phyloP scores from a whole-genome alignment of 176 grass and related monocot genomes.

The Echinochloa phyllopogon region DNA sequence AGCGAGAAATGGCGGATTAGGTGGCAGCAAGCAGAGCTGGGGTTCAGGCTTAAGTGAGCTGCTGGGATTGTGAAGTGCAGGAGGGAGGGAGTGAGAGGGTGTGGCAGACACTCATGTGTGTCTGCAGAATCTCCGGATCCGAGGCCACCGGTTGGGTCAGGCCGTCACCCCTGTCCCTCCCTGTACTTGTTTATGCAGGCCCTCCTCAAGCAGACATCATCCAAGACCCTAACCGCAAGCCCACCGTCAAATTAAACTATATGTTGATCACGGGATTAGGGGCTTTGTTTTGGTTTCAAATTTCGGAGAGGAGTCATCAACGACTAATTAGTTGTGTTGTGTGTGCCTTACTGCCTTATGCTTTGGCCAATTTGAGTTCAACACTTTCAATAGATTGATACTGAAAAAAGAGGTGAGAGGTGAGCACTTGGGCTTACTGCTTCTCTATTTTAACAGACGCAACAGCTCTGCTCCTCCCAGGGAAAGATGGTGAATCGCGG shows the following conservation, averaged over 20 bases:
- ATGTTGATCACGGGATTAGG: neutral
- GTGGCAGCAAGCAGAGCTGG: constrained; percentile 28
- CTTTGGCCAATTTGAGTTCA: constrained; percentile 28
- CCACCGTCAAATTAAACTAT: neutral
- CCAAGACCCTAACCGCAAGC: neutral
- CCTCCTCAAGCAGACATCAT: neutral
- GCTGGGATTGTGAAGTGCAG: constrained; percentile 39
- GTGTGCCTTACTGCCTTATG: constrained; percentile 29
- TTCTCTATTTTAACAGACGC: neutral
- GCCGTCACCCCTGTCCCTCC: constrained; percentile 40
- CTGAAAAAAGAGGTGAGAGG: neutral
- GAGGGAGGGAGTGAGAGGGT: neutral
- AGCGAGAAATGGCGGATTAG: constrained; percentile 48
- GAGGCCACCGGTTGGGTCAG: constrained; percentile 63
- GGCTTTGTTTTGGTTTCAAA: constrained; percentile 41
- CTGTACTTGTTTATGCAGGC: constrained; percentile 42
- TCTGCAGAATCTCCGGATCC: constrained; percentile 87
- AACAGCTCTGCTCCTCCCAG: constrained; percentile 27
- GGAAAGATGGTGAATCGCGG: constrained; percentile 35
- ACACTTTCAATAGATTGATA: neutral
- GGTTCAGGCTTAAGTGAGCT: constrained; percentile 8
- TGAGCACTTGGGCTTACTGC: neutral
- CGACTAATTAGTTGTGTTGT: constrained; percentile 27
- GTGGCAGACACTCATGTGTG: constrained; percentile 43
- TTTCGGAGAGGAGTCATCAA: constrained; percentile 1